Conservation (phyloP, 2,329 filamentous ascomycete species). For the Penicillium sp. region DNA sequence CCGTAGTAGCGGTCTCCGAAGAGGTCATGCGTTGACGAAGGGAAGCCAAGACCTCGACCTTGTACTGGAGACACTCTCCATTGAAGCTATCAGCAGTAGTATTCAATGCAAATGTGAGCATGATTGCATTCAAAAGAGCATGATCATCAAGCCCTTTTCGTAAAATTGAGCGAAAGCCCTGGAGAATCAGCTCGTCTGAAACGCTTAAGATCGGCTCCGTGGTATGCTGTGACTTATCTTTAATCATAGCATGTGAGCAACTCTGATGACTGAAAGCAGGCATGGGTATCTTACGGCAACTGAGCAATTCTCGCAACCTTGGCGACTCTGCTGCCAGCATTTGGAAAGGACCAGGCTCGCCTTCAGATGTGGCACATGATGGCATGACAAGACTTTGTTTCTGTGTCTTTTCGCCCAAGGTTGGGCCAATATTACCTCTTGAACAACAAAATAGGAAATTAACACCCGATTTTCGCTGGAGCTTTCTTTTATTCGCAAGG, state of each 20-base stretch:
- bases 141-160: constrained; percentile 32
- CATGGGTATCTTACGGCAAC: background rate
- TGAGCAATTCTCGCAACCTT: background rate
- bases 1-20: constrained; percentile 27
- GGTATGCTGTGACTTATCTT: background rate
- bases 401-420: background rate
- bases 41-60: constrained; percentile 30
- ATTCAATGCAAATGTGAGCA: constrained; percentile 42
- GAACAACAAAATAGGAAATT: constrained; percentile 26
- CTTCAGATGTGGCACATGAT: background rate
- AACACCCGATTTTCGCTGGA: constrained; percentile 22
- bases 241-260: background rate
- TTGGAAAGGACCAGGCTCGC: background rate
- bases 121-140: constrained; percentile 41
- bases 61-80: constrained; percentile 39
- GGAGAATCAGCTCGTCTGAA: constrained; percentile 37
- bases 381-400: background rate
- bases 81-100: constrained; percentile 9
- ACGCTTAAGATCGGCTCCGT: constrained; percentile 41
- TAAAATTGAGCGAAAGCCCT: constrained; percentile 39
- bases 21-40: constrained; percentile 38
- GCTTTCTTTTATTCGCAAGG: constrained; percentile 29
- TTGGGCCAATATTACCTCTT: background rate
- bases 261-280: background rate
- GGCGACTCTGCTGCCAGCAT: constrained; percentile 2